Conservation (phyloP, 192 early-diverging fungal genomes). For the Chytriomyces sp. region DNA sequence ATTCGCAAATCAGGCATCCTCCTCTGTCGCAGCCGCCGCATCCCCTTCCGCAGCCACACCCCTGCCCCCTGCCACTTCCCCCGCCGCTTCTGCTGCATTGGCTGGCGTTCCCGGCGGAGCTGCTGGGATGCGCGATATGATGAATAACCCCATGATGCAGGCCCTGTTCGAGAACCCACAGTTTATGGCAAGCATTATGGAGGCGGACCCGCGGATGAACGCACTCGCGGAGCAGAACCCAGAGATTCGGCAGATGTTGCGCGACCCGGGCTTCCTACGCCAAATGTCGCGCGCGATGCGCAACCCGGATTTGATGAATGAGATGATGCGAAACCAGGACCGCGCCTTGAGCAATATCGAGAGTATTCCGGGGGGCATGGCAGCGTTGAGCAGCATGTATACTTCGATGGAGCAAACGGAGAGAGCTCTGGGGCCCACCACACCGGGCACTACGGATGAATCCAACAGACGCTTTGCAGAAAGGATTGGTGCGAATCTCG, state of each 20-base stretch:
- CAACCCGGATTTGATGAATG: slow-evolving; percentile 39
- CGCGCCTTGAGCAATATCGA: slow-evolving; percentile 35
- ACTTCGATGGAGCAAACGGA: slow-evolving; percentile 28
- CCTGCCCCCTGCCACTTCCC: not conserved
- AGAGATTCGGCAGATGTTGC: slow-evolving; percentile 31
- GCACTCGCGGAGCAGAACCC: slow-evolving; percentile 32
- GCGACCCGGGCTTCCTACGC: slow-evolving; percentile 32
- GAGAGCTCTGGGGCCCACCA: slow-evolving; percentile 10
- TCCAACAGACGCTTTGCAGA: slow-evolving; percentile 37
- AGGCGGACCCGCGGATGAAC: slow-evolving; percentile 34
- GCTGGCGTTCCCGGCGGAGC: not conserved
- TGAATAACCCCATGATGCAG: slow-evolving; percentile 32
- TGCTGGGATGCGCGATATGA: slow-evolving; percentile 12
- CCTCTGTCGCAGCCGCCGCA: not conserved
- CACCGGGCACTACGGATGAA: slow-evolving; percentile 28
- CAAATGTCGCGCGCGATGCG: slow-evolving; percentile 25
- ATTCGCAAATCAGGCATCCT: not conserved
- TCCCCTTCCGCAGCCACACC: not conserved
- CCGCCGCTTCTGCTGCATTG: not conserved
- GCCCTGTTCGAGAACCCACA: slow-evolving; percentile 35
- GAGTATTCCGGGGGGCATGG: slow-evolving; percentile 34
- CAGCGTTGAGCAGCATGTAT: slow-evolving; percentile 33
- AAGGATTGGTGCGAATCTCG: slow-evolving; percentile 28
- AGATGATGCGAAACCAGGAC: slow-evolving; percentile 41
- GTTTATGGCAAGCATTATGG: slow-evolving; percentile 33